phyloP scores from a whole-genome alignment of 495 filamentous ascomycete species.

The Lasiosphaeria ovina region DNA sequence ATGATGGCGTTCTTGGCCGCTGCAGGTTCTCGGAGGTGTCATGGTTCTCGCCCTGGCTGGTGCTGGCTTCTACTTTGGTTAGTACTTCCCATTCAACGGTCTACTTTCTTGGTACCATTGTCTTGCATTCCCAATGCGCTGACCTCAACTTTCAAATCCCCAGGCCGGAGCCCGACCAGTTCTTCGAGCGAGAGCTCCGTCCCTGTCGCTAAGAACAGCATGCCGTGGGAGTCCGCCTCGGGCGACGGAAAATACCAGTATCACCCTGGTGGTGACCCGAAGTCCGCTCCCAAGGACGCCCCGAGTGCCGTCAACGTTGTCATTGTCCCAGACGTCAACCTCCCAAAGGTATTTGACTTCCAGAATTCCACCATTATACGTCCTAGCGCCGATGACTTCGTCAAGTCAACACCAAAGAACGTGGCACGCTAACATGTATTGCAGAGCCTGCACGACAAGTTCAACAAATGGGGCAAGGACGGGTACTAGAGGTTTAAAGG shows the following conservation, averaged over 20 bases:
- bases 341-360: slow-evolving; percentile 74
- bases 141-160: slow-evolving; percentile 24
- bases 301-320: slow-evolving; percentile 93
- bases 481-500: slow-evolving; percentile 39
- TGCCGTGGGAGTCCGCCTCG: slow-evolving; percentile 82
- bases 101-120: not conserved
- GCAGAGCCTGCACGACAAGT: slow-evolving; percentile 86
- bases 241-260: slow-evolving; percentile 78
- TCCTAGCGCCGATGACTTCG: not conserved
- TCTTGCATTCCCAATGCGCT: not conserved
- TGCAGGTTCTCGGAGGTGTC: slow-evolving; percentile 80
- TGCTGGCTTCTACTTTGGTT: slow-evolving; percentile 84
- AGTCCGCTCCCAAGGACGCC: slow-evolving; percentile 75
- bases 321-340: slow-evolving; percentile 84
- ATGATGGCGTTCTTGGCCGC: too few species aligned
- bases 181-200: slow-evolving; percentile 78
- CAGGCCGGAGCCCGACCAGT: slow-evolving; percentile 81
- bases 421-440: slow-evolving; percentile 1
- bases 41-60: slow-evolving; percentile 87
- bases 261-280: slow-evolving; percentile 83
- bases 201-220: slow-evolving; percentile 65
- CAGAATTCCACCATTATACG: not conserved
- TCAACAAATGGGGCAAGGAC: slow-evolving; percentile 99
- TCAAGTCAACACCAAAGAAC: not conserved
- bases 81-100: slow-evolving; percentile 10